Percentiles rank a stretch among this genome's conserved stretches.
Evolutionary conservation across 805 yeast genomes (phyloP).

Genomic region (Danielia reshetovae): DNA sequence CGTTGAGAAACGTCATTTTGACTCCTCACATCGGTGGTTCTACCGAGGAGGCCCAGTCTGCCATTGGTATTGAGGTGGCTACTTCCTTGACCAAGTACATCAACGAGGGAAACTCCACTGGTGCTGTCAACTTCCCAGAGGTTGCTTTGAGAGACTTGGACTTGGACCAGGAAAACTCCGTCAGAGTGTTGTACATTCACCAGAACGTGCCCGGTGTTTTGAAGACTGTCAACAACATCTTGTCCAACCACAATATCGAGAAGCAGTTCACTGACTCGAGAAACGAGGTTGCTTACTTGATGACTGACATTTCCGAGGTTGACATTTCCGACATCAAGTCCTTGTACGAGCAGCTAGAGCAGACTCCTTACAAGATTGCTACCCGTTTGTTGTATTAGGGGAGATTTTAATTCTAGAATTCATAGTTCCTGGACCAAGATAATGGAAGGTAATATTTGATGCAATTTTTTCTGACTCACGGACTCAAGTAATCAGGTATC

Average conservation of each 20-base stretch:
- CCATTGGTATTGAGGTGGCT: constrained; percentile 95
- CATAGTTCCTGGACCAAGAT: too few species aligned
- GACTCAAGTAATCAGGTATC: too few species aligned
- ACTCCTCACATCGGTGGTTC: constrained; percentile 99
- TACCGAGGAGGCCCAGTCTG: constrained; percentile 97
- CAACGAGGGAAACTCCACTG: constrained; percentile 91
- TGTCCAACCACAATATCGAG: constrained; percentile 92
- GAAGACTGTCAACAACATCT: constrained; percentile 93
- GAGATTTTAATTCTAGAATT: too few species aligned
- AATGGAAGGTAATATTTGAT: too few species aligned
- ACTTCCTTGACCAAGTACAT: constrained; percentile 83
- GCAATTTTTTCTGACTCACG: too few species aligned
- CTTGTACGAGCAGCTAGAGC: constrained; percentile 79
- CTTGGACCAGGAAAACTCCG: constrained; percentile 80
- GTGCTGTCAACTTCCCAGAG: constrained; percentile 99
- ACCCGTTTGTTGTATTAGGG: constrained; percentile 86
- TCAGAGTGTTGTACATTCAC: constrained; percentile 93
- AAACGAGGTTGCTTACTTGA: constrained; percentile 93
- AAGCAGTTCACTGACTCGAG: constrained; percentile 97
- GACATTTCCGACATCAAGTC: constrained; percentile 76
- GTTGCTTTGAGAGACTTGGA: constrained; percentile 85
- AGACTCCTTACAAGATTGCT: constrained; percentile 85
- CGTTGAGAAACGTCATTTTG: constrained; percentile 82
- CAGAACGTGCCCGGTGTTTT: constrained; percentile 98
- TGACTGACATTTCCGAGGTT: constrained; percentile 95